phyloP scores from a whole-genome alignment of 2,329 filamentous ascomycete species.

The Fusarium piperis region DNA sequence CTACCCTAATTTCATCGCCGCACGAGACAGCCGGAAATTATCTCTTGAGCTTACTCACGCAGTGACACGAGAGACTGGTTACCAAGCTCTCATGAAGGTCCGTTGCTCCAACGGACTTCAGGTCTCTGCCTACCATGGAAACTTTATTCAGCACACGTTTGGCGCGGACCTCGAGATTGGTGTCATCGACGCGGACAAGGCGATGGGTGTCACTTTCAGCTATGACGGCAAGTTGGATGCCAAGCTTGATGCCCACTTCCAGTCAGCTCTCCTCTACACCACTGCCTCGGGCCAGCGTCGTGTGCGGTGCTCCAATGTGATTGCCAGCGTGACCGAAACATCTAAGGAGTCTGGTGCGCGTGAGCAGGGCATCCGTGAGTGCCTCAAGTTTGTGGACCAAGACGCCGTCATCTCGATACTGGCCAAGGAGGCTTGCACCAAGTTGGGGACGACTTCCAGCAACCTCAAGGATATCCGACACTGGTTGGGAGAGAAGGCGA shows the following conservation, averaged over 20 bases:
- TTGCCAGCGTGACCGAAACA: slow-evolving; percentile 86
- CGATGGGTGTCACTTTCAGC: slow-evolving; percentile 87
- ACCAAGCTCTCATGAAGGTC: slow-evolving; percentile 97
- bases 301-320: slow-evolving; percentile 91
- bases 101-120: slow-evolving; percentile 97
- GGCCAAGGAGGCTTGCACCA: slow-evolving; percentile 93
- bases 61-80: slow-evolving; percentile 89
- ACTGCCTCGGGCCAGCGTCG: slow-evolving; percentile 88
- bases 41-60: slow-evolving; percentile 87
- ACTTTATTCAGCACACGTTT: slow-evolving; percentile 95
- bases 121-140: slow-evolving; percentile 92
- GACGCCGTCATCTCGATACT: slow-evolving; percentile 90
- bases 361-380: slow-evolving; percentile 73
- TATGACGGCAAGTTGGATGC: slow-evolving; percentile 98
- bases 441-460: slow-evolving; percentile 75
- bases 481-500: slow-evolving; percentile 86
- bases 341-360: slow-evolving; percentile 52
- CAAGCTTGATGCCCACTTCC: slow-evolving; percentile 97
- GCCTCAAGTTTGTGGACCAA: slow-evolving; percentile 94
- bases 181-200: slow-evolving; percentile 91
- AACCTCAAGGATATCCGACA: slow-evolving; percentile 86
- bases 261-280: slow-evolving; percentile 93
- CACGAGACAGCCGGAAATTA: slow-evolving; percentile 85
- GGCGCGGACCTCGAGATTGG: slow-evolving; percentile 95
- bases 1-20: slow-evolving; percentile 94